phyloP scores from a whole-genome alignment of 805 yeast species.

The Sugiyamaella qingdaonensis region DNA sequence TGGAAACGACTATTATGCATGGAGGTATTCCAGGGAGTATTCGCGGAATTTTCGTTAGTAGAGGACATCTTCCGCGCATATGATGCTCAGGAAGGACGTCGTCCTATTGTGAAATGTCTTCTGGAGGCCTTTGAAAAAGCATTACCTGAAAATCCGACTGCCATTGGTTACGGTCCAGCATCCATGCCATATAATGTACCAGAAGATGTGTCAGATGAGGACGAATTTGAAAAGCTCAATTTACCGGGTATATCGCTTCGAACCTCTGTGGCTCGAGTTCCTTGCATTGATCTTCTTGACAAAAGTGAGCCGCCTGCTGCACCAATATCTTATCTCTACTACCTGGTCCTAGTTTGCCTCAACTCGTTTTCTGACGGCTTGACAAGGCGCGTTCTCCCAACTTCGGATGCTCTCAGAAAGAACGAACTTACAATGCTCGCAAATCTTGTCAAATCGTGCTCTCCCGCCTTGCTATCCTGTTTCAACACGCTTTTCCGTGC shows the following conservation, averaged over 20 bases:
- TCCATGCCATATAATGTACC: conserved; percentile 17
- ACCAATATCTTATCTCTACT: conserved; percentile 59
- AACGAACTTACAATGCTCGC: neutral
- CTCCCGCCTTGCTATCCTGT: conserved; percentile 37
- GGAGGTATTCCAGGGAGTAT: conserved; percentile 63
- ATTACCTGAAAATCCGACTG: conserved; percentile 33
- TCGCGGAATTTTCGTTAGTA: conserved; percentile 52
- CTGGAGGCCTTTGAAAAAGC: conserved; percentile 41
- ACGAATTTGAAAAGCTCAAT: neutral
- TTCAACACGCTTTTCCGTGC: conserved; percentile 56
- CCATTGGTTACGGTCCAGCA: conserved; percentile 28
- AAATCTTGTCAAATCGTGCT: neutral
- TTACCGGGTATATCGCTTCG: conserved; percentile 15
- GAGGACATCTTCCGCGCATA: conserved; percentile 54
- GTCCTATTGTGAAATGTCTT: conserved; percentile 56
- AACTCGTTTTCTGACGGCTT: conserved; percentile 64
- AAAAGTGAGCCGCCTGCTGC: conserved; percentile 69
- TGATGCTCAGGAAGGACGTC: conserved; percentile 55
- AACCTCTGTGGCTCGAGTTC: conserved; percentile 46
- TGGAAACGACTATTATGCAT: conserved; percentile 77
- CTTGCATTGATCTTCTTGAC: conserved; percentile 73
- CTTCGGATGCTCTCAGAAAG: neutral
- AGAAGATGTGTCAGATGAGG: conserved; percentile 9
- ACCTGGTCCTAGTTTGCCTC: conserved; percentile 52
- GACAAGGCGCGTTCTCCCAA: conserved; percentile 37